Evolutionary conservation across 148 eudicot genomes (phyloP).

Genomic region (Hydrangea macrophylla): DNA sequence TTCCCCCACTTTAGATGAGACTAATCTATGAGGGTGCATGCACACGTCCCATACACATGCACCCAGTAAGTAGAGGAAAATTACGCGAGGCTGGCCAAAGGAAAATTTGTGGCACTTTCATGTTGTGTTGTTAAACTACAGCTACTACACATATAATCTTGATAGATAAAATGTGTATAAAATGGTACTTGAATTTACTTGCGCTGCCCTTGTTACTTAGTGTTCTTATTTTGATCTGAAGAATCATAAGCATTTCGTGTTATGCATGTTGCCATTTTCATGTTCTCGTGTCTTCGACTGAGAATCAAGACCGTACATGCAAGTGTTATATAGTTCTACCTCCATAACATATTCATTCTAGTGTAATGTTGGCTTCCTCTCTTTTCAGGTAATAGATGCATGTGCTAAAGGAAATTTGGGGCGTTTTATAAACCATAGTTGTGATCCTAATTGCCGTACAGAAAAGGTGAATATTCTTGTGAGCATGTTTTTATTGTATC

Average conservation of each 20-base stretch:
- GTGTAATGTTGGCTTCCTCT: not conserved
- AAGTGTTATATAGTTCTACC: not conserved
- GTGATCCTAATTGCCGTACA: constrained; percentile 97
- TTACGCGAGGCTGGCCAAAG: too few species aligned
- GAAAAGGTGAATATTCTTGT: constrained; percentile 64
- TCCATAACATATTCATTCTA: not conserved
- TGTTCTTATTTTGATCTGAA: not conserved
- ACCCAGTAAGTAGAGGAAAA: too few species aligned
- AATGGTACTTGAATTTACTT: not conserved
- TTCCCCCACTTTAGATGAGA: too few species aligned
- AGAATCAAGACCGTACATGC: not conserved
- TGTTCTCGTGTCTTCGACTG: not conserved
- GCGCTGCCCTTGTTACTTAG: not conserved
- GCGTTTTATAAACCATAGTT: constrained; percentile 95
- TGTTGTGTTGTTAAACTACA: too few species aligned
- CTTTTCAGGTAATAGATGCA: constrained; percentile 90
- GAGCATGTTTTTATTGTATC: constrained; percentile 1
- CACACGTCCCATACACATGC: too few species aligned
- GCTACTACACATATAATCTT: too few species aligned
- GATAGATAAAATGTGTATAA: not conserved
- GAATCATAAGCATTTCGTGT: not conserved
- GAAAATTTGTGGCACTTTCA: too few species aligned
- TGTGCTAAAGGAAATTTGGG: constrained; percentile 96
- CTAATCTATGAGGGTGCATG: too few species aligned
- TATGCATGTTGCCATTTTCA: not conserved